A percentile compares a stretch with the other conserved stretches of the same genome.
Conservation (phyloP, 148 eudicot genomes). For the Talinum fruticosum region DNA sequence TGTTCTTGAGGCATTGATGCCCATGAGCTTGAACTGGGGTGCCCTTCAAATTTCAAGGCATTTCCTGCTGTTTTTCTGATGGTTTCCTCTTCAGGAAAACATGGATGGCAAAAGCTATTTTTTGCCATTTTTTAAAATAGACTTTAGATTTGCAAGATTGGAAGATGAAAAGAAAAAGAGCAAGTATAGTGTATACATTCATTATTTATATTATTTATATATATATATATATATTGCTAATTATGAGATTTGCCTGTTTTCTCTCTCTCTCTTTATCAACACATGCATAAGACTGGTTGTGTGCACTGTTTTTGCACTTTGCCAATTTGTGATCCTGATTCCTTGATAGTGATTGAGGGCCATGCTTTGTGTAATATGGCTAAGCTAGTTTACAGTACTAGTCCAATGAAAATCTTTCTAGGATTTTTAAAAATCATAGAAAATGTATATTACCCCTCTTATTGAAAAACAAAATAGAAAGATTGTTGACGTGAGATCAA, state of each 20-base stretch:
- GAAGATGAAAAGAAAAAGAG: not conserved
- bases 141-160: not conserved
- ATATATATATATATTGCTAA: not conserved
- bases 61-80: not conserved
- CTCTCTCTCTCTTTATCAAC: not conserved
- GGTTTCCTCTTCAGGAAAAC: slow-evolving; percentile 23
- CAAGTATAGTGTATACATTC: too few species aligned
- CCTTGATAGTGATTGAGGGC: slow-evolving; percentile 28
- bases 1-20: slow-evolving; percentile 15
- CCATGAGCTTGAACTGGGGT: not conserved
- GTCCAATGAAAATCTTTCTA: slow-evolving; percentile 29
- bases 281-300: not conserved
- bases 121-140: slow-evolving; percentile 15
- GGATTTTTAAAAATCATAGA: slow-evolving; percentile 4
- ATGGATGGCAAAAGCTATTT: slow-evolving; percentile 20
- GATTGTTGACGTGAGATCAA: too few species aligned
- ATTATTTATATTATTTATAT: too few species aligned
- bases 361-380: slow-evolving; percentile 12
- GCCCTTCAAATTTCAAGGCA: slow-evolving; percentile 2
- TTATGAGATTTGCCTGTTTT: not conserved
- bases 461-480: slow-evolving; percentile 21
- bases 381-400: slow-evolving; percentile 3
- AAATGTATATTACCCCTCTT: slow-evolving; percentile 8
- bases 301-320: slow-evolving; percentile 16
- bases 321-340: slow-evolving; percentile 29